These are phyloP conservation scores for Aspergillus avenaceus DNA, from an alignment of 495 filamentous ascomycete genomes.

Conservation along the genomic window DNA sequence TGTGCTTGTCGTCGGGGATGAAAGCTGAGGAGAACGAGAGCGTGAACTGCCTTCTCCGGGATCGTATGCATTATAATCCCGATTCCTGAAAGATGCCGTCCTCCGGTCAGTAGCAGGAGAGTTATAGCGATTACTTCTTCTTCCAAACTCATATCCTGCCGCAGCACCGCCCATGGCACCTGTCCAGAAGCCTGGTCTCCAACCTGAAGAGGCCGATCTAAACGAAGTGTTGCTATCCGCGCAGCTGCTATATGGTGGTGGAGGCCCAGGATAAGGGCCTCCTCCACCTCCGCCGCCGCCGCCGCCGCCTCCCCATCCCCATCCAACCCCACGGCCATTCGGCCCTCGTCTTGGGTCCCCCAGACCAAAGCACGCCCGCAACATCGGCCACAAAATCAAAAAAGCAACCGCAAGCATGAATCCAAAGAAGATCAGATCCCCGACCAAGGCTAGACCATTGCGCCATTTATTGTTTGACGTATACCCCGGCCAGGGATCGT, in stretches of 20 bases:
- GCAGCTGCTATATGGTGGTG: conserved; percentile 55
- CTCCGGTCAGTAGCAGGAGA: conserved; percentile 17
- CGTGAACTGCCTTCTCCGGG: conserved; percentile 50
- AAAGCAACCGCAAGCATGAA: conserved; percentile 39
- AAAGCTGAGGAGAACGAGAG: conserved; percentile 44
- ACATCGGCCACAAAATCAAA: conserved; percentile 26
- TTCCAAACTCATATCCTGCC: conserved; percentile 65
- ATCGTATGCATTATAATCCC: conserved; percentile 22
- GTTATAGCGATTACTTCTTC: conserved; percentile 30
- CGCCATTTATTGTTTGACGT: conserved; percentile 6
- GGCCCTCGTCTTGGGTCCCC: conserved; percentile 8
- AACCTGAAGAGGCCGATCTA: conserved; percentile 39
- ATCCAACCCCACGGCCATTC: conserved; percentile 32
- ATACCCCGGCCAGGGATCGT: conserved; percentile 7
- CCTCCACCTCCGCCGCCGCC: conserved; percentile 48
- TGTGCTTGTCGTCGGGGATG: conserved; percentile 64
- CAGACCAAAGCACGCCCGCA: conserved; percentile 19
- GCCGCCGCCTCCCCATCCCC: conserved; percentile 44
- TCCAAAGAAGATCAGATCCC: conserved; percentile 44
- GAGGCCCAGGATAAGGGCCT: conserved; percentile 50
- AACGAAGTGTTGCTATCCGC: conserved; percentile 40
- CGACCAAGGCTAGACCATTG: conserved; percentile 15
- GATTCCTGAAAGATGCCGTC: conserved; percentile 18
- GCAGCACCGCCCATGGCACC: conserved; percentile 70
- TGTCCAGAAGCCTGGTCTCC: conserved; percentile 86